These are phyloP conservation scores for Yamadazyma philogaea DNA, from an alignment of 805 yeast species.

Conservation along the genomic window DNA sequence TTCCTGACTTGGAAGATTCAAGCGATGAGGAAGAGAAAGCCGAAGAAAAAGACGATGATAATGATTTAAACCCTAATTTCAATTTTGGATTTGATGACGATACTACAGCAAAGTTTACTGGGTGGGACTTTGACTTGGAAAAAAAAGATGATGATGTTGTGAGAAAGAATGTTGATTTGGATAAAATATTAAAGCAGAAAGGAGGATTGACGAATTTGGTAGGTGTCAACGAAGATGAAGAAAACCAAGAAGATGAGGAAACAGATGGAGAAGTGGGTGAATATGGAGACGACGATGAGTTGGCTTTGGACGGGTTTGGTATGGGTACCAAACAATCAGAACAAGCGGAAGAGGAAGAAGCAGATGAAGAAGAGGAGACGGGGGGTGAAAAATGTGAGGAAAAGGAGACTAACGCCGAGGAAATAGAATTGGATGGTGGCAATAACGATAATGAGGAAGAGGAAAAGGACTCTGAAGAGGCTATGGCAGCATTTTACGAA, in stretches of 20 bases:
- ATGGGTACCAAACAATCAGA: conserved; percentile 27
- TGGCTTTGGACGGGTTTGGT: conserved; percentile 45
- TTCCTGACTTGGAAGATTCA: conserved; percentile 21
- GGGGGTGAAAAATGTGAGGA: conserved; percentile 28
- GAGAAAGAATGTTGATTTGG: conserved; percentile 66
- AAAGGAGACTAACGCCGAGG: conserved; percentile 23
- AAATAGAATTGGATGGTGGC: conserved; percentile 14
- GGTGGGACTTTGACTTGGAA: conserved; percentile 80
- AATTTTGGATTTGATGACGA: conserved; percentile 61
- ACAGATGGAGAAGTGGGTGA: conserved; percentile 23
- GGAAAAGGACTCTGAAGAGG: conserved; percentile 72
- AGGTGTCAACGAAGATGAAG: conserved; percentile 30
- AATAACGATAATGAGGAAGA: conserved; percentile 27
- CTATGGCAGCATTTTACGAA: conserved; percentile 71
- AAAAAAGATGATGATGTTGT: conserved; percentile 18
- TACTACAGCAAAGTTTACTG: conserved; percentile 48
- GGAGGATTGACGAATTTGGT: conserved; percentile 66
- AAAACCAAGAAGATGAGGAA: conserved; percentile 22
- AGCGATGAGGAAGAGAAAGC: conserved; percentile 20
- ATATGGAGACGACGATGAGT: conserved; percentile 34
- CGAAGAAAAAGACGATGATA: conserved; percentile 33
- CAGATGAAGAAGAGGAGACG: conserved; percentile 21
- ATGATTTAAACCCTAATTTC: conserved; percentile 71
- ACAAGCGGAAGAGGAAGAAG: conserved; percentile 29
- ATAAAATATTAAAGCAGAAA: conserved; percentile 79